Conservation (phyloP, 1,139 yeast species). For the Saccharomycopsis hybrid region DNA sequence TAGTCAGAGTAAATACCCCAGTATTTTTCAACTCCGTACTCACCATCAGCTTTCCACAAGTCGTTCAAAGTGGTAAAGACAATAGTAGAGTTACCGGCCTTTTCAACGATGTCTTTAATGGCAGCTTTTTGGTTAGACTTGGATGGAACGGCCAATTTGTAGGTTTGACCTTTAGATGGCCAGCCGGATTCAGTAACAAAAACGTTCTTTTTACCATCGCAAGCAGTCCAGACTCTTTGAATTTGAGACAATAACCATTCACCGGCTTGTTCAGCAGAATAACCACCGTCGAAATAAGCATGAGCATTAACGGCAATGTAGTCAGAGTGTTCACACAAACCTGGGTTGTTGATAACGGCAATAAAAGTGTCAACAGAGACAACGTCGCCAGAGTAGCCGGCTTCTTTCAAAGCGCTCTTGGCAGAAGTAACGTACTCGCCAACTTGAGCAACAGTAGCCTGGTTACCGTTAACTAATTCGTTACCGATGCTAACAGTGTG, state of each 20-base stretch:
- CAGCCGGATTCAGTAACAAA: constrained; percentile 84
- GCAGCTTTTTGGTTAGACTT: constrained; percentile 58
- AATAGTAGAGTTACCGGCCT: constrained; percentile 52
- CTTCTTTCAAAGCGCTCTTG: constrained; percentile 46
- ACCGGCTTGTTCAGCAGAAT: constrained; percentile 62
- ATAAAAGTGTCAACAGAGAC: constrained; percentile 84
- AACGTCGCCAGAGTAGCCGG: constrained; percentile 72
- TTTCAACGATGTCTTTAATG: constrained; percentile 46
- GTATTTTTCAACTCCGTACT: constrained; percentile 67
- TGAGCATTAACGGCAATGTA: constrained; percentile 86
- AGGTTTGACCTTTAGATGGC: constrained; percentile 72
- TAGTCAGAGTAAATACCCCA: constrained; percentile 57
- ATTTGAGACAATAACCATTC: constrained; percentile 65
- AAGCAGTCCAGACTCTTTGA: constrained; percentile 50
- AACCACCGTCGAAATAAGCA: constrained; percentile 77
- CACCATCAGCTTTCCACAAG: constrained; percentile 73
- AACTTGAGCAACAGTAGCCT: constrained; percentile 53
- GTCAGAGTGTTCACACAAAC: constrained; percentile 69
- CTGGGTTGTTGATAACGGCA: constrained; percentile 74
- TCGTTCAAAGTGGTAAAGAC: constrained; percentile 82
- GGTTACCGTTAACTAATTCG: constrained; percentile 77
- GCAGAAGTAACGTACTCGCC: constrained; percentile 47
- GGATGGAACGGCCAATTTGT: constrained; percentile 67
- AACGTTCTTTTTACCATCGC: constrained; percentile 56
- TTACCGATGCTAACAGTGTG: constrained; percentile 79